A percentile compares a stretch with the other conserved stretches of the same genome.
Conservation (phyloP, 1,139 yeast genomes). For the Zygosaccharomyces pseudobailii region DNA sequence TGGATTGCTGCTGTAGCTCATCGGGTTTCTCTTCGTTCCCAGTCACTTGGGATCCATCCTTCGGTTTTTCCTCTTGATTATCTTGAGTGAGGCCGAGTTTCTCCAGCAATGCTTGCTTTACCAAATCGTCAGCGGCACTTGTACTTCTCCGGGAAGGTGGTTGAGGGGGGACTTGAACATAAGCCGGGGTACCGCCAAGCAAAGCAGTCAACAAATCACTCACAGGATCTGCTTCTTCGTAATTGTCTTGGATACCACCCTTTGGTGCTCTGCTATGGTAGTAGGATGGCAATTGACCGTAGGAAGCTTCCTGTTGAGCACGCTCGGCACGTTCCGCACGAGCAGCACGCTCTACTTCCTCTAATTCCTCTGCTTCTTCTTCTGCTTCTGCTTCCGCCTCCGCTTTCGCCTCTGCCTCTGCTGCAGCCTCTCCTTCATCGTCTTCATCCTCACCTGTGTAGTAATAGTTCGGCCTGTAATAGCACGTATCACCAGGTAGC, state of each 20-base stretch:
- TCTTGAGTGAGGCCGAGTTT: neutral
- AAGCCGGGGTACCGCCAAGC: conserved; percentile 1
- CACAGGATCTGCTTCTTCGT: conserved; percentile 6
- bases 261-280: conserved; percentile 11
- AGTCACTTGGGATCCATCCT: neutral
- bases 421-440: conserved; percentile 13
- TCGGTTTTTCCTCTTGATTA: conserved; percentile 3
- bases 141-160: neutral
- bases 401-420: conserved; percentile 8
- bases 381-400: conserved; percentile 15
- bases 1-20: conserved; percentile 7
- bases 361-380: conserved; percentile 13
- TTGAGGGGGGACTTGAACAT: neutral
- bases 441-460: conserved; percentile 18
- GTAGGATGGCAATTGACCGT: conserved; percentile 5
- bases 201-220: conserved; percentile 8
- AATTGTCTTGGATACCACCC: conserved; percentile 3
- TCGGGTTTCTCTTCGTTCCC: neutral
- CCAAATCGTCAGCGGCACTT: conserved; percentile 1
- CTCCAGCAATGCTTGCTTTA: neutral
- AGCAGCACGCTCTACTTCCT: conserved; percentile 7
- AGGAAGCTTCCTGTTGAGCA: neutral
- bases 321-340: conserved; percentile 1
- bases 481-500: conserved; percentile 19
- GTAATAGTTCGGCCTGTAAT: conserved; percentile 23